Percentiles rank a stretch among this genome's conserved stretches.
phyloP scores from a whole-genome alignment of 1,284 basidiomycete genomes.

The Cystobasidium slooffiae region DNA sequence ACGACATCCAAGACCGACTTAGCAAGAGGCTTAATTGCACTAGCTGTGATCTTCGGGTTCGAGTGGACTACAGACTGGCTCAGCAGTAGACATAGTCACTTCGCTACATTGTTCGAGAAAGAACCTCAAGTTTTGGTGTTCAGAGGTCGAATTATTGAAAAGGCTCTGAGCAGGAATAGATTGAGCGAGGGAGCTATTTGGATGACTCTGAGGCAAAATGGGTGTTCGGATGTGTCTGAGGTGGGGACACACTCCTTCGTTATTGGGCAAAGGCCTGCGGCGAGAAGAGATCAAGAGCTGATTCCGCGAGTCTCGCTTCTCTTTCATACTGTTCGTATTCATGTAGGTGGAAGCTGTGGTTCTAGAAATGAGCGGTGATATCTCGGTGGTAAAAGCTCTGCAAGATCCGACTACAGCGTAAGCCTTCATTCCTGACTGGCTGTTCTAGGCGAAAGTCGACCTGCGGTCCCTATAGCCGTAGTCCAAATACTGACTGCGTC shows the following conservation, averaged over 20 bases:
- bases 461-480: too few species aligned
- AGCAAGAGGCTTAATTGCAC: constrained; percentile 36
- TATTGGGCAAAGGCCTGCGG: not conserved
- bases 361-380: constrained; percentile 24
- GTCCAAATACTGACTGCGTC: too few species aligned
- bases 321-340: not conserved
- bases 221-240: not conserved
- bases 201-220: constrained; percentile 5
- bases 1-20: constrained; percentile 43
- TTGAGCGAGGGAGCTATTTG: constrained; percentile 22
- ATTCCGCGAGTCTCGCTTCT: not conserved
- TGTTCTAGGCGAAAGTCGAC: too few species aligned
- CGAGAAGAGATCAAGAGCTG: too few species aligned
- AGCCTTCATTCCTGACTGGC: not conserved
- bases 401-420: constrained; percentile 9
- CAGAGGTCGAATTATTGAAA: constrained; percentile 15
- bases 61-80: constrained; percentile 40
- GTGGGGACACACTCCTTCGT: not conserved
- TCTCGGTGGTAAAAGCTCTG: constrained; percentile 19
- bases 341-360: constrained; percentile 36
- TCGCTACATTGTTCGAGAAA: constrained; percentile 35
- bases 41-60: constrained; percentile 39
- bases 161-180: constrained; percentile 17
- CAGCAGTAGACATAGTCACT: not conserved
- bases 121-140: constrained; percentile 40